These are phyloP conservation scores for Hygrophoropsis aurantiaca DNA, from an alignment of 768 basidiomycete genomes.

Conservation along the genomic window DNA sequence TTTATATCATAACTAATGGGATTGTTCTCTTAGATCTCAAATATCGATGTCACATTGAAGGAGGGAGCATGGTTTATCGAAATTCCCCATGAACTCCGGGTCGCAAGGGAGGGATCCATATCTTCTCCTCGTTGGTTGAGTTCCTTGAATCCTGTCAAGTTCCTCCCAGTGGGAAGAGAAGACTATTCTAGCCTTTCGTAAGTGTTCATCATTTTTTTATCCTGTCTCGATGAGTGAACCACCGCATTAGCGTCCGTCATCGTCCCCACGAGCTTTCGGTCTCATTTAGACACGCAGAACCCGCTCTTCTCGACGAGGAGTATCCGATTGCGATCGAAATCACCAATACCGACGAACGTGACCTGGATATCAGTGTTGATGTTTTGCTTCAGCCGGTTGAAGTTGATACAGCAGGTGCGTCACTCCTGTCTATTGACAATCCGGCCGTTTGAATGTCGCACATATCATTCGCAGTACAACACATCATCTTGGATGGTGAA, in stretches of 20 bases:
- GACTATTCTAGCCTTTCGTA: slow-evolving; percentile 49
- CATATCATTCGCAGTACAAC: slow-evolving; percentile 44
- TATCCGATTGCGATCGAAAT: slow-evolving; percentile 74
- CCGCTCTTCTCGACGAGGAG: slow-evolving; percentile 80
- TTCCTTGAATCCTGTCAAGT: slow-evolving; percentile 51
- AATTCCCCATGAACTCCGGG: slow-evolving; percentile 50
- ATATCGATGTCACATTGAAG: slow-evolving; percentile 51
- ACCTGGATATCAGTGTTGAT: slow-evolving; percentile 69
- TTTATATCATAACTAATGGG: background rate
- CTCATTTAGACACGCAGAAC: slow-evolving; percentile 55
- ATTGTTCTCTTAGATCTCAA: slow-evolving; percentile 29
- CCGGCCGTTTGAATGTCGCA: background rate
- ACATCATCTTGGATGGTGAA: slow-evolving; percentile 59
- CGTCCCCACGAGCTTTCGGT: slow-evolving; percentile 60
- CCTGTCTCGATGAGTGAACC: slow-evolving; percentile 1
- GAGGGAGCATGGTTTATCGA: slow-evolving; percentile 70
- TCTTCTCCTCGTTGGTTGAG: slow-evolving; percentile 54
- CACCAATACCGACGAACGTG: slow-evolving; percentile 67
- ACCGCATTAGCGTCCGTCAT: slow-evolving; percentile 52
- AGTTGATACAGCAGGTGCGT: slow-evolving; percentile 67
- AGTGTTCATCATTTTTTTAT: slow-evolving; percentile 18
- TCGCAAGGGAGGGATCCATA: slow-evolving; percentile 30
- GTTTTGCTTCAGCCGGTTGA: slow-evolving; percentile 81
- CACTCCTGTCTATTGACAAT: background rate
- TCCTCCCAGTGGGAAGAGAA: slow-evolving; percentile 50